Evolutionary conservation across 148 eudicot genomes (phyloP).

Genomic region (Beta vulgaris): DNA sequence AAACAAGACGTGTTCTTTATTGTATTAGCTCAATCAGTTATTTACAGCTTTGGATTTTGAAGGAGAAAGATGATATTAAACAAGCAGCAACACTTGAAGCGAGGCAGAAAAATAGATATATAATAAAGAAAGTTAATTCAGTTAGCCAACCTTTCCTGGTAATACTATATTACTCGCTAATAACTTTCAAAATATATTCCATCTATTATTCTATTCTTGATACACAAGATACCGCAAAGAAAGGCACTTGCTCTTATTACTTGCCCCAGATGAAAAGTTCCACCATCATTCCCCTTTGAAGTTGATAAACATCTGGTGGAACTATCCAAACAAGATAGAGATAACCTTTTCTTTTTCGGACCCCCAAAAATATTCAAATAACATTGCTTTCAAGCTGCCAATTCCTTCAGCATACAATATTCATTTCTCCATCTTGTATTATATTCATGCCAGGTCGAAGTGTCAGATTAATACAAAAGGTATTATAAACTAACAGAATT

Average conservation of each 20-base stretch:
- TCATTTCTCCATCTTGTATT: no score
- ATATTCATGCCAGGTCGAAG: neutral
- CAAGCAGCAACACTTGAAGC: neutral
- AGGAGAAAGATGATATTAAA: constrained; percentile 2
- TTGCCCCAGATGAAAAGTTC: constrained; percentile 29
- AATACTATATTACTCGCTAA: constrained; percentile 33
- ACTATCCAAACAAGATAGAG: neutral
- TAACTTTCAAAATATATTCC: neutral
- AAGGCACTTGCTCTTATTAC: constrained; percentile 7
- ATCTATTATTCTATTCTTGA: constrained; percentile 19
- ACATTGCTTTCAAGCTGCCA: neutral
- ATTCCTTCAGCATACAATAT: neutral
- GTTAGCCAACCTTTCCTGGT: constrained; percentile 13
- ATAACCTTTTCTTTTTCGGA: neutral
- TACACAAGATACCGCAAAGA: constrained; percentile 12
- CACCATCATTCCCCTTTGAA: neutral
- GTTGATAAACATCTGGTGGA: constrained; percentile 2
- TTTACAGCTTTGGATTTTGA: constrained; percentile 13
- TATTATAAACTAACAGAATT: neutral
- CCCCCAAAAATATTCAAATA: neutral
- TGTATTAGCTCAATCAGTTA: neutral
- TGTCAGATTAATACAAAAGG: neutral
- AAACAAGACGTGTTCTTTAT: neutral
- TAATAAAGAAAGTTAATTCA: constrained; percentile 15
- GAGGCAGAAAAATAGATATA: neutral